These are phyloP conservation scores for Centella asiatica DNA, from an alignment of 129 eudicot species.

Conservation along the genomic window DNA sequence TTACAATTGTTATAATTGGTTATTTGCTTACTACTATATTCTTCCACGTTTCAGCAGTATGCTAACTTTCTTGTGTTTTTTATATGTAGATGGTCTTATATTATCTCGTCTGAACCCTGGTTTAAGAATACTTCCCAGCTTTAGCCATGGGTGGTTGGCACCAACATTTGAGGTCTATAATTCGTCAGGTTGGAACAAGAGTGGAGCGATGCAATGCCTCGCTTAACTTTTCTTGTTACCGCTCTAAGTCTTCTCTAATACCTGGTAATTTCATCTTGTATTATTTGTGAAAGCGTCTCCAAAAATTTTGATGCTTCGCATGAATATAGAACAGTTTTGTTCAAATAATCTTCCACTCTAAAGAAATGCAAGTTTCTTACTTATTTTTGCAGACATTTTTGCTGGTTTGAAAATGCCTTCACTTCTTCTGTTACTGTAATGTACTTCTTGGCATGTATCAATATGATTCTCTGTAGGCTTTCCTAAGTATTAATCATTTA, in stretches of 20 bases:
- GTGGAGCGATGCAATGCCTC: constrained; percentile 33
- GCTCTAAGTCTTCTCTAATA: constrained; percentile 40
- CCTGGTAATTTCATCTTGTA: constrained; percentile 31
- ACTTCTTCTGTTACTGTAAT: not conserved
- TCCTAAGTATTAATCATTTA: not conserved
- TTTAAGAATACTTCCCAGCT: constrained; percentile 17
- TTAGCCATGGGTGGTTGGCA: constrained; percentile 80
- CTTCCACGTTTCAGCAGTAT: not conserved
- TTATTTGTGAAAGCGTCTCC: constrained; percentile 12
- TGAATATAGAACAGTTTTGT: not conserved
- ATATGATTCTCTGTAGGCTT: not conserved
- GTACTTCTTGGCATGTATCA: not conserved
- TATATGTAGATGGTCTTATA: not conserved
- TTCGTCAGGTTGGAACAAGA: constrained; percentile 55
- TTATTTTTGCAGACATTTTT: no score
- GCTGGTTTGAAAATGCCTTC: constrained; percentile 1
- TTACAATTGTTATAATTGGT: no score
- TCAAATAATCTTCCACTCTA: not conserved
- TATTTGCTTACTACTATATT: not conserved
- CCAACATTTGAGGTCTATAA: constrained; percentile 47
- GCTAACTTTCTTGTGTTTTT: not conserved
- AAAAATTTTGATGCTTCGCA: not conserved
- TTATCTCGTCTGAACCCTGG: not conserved
- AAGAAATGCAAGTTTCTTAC: no score
- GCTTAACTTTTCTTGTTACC: constrained; percentile 34